These are phyloP conservation scores for Fusarium fracticaudum DNA, from an alignment of 2,329 filamentous ascomycete genomes.

Conservation along the genomic window DNA sequence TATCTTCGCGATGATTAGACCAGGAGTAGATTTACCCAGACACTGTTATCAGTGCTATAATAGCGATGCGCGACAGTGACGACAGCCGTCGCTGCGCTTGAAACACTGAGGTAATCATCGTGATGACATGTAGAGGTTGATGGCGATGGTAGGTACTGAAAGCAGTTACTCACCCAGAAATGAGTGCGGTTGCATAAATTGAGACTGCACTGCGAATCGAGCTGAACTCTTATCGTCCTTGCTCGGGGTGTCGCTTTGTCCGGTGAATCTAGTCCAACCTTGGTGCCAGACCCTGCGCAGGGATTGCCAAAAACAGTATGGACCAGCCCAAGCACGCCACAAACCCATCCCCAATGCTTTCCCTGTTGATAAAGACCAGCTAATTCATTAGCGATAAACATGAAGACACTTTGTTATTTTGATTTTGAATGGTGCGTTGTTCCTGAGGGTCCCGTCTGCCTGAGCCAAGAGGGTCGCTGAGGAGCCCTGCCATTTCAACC, in stretches of 20 bases:
- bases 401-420: neutral
- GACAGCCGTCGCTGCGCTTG: neutral
- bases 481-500: neutral
- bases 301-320: neutral
- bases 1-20: rapidly evolving
- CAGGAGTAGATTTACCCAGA: neutral
- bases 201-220: rapidly evolving
- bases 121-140: neutral
- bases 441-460: rapidly evolving
- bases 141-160: too few species aligned
- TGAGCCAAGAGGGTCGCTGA: neutral
- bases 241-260: too few species aligned
- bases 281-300: neutral
- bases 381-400: rapidly evolving
- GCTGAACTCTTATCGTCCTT: neutral
- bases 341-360: too few species aligned
- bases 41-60: rapidly evolving
- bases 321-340: rapidly evolving
- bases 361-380: rapidly evolving
- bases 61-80: neutral
- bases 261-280: neutral
- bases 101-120: neutral
- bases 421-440: neutral
- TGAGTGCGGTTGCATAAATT: neutral
- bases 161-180: neutral